Evolutionary conservation across 1,284 basidiomycete species (phyloP).

Genomic region (Gomphus sp.): DNA sequence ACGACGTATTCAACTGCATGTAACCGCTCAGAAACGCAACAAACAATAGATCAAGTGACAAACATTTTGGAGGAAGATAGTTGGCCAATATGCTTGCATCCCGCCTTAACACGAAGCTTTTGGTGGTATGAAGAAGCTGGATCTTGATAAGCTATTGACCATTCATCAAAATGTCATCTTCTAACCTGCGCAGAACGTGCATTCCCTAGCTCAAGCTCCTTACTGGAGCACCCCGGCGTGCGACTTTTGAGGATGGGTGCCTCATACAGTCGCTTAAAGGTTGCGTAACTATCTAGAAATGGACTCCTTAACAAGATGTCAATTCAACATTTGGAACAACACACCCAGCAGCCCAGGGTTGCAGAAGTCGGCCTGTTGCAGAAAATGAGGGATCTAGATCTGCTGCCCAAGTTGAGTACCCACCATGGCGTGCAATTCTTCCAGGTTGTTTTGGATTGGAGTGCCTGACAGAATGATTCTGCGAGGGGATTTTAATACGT

Average conservation of each 20-base stretch:
- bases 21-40: not conserved
- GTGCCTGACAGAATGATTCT: conserved; percentile 92
- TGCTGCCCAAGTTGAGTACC: conserved; percentile 14
- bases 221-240: conserved; percentile 61
- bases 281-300: conserved; percentile 53
- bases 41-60: conserved; percentile 21
- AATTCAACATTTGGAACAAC: conserved; percentile 17
- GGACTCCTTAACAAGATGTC: not conserved
- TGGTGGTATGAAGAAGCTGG: conserved; percentile 70
- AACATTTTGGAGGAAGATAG: conserved; percentile 87
- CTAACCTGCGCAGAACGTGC: conserved; percentile 62
- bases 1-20: conserved; percentile 84
- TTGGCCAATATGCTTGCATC: conserved; percentile 76
- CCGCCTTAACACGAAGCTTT: conserved; percentile 85
- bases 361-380: conserved; percentile 76
- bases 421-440: conserved; percentile 96
- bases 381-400: conserved; percentile 1
- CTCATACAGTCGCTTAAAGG: conserved; percentile 80
- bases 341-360: conserved; percentile 83
- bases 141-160: not conserved
- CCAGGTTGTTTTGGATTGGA: conserved; percentile 93
- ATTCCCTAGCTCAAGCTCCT: conserved; percentile 70
- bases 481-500: conserved; percentile 63
- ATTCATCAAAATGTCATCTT: conserved; percentile 1
- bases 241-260: conserved; percentile 84